Evolutionary conservation across 75 land plant species (phyloP).

Genomic region (Adiantum capillusveneris): DNA sequence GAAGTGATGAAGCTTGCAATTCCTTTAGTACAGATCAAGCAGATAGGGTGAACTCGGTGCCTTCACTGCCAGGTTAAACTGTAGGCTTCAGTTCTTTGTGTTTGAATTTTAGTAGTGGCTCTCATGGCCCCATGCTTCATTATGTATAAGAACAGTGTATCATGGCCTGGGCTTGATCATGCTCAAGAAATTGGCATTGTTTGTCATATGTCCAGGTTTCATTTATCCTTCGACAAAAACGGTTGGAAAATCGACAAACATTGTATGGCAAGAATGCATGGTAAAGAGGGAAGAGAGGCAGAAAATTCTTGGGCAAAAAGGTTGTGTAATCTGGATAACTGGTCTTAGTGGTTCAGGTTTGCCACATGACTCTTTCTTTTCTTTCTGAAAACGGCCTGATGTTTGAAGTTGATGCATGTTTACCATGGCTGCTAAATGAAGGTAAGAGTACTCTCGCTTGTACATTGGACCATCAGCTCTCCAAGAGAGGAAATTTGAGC

Average conservation of each 20-base stretch:
- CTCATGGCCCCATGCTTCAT: no score
- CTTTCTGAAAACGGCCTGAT: background rate
- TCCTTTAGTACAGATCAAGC: no score
- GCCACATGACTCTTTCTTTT: background rate
- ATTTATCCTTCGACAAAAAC: slow-evolving; percentile 18
- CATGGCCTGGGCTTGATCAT: no score
- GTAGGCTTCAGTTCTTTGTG: no score
- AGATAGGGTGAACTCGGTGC: no score
- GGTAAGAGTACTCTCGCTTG: slow-evolving; percentile 92
- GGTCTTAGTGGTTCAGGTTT: slow-evolving; percentile 97
- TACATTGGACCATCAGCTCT: slow-evolving; percentile 49
- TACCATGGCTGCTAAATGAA: slow-evolving; percentile 6
- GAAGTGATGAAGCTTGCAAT: no score
- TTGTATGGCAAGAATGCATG: slow-evolving; percentile 77
- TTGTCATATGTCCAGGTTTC: slow-evolving; percentile 14
- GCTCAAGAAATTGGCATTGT: no score
- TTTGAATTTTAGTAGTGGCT: no score
- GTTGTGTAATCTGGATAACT: slow-evolving; percentile 93
- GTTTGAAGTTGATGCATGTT: no score
- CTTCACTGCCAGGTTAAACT: no score
- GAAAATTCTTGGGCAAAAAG: slow-evolving; percentile 66
- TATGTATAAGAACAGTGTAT: no score
- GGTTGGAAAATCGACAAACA: slow-evolving; percentile 63
- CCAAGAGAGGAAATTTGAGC: slow-evolving; percentile 54
- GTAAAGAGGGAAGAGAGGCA: slow-evolving; percentile 59